Conservation (phyloP, 768 basidiomycete genomes). For the Rhodotorula diobovata region DNA sequence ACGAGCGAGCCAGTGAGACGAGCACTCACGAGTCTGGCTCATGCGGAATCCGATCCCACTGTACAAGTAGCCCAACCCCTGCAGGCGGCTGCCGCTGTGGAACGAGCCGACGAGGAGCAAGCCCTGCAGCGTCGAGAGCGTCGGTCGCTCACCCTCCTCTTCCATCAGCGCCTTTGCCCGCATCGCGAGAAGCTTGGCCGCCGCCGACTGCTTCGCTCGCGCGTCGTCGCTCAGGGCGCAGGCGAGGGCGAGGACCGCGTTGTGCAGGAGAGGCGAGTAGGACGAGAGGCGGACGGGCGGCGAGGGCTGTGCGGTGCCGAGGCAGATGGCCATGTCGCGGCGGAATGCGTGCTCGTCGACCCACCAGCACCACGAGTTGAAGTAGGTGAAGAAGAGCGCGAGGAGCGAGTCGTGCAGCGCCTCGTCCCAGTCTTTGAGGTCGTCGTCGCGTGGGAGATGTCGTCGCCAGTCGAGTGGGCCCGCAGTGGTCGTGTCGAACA, state of each 20-base stretch:
- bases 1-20: neutral
- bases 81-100: constrained; percentile 9
- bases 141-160: constrained; percentile 30
- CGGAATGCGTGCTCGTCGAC: constrained; percentile 14
- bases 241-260: constrained; percentile 31
- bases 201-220: neutral
- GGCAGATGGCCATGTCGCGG: constrained; percentile 6
- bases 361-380: constrained; percentile 27
- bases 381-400: constrained; percentile 30
- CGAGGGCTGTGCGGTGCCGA: neutral
- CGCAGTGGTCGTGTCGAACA: neutral
- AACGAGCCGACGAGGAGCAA: constrained; percentile 28
- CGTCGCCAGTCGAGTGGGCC: constrained; percentile 22
- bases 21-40: neutral
- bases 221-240: constrained; percentile 19
- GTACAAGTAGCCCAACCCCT: constrained; percentile 20
- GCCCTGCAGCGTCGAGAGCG: constrained; percentile 27
- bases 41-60: constrained; percentile 14
- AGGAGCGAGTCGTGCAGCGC: constrained; percentile 26
- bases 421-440: constrained; percentile 9
- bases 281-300: constrained; percentile 4
- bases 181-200: neutral
- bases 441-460: constrained; percentile 12
- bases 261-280: constrained; percentile 37
- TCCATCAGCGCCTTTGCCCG: constrained; percentile 25